A percentile compares a stretch with the other conserved stretches of the same genome.
phyloP scores from a whole-genome alignment of 106 monocot species.

The Gastrodia elata region DNA sequence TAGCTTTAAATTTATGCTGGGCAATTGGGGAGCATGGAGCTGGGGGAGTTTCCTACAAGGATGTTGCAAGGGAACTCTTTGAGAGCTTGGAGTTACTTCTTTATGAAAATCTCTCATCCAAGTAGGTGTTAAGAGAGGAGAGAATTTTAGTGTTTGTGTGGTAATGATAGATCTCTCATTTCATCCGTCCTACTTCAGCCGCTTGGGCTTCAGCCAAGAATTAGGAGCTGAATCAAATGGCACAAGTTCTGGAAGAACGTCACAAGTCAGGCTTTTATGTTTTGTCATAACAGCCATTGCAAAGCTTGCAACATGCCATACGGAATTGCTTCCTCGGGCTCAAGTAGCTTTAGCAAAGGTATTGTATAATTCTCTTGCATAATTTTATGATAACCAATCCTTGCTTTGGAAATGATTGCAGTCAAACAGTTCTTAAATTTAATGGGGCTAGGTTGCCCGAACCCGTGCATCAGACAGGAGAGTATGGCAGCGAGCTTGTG shows the following conservation, averaged over 20 bases:
- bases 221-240: constrained; percentile 33
- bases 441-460: constrained; percentile 55
- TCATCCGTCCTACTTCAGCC: constrained; percentile 29
- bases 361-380: neutral
- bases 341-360: constrained; percentile 88
- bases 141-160: neutral
- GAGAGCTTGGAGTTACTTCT: constrained; percentile 89
- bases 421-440: neutral
- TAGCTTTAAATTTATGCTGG: constrained; percentile 87
- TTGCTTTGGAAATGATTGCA: neutral
- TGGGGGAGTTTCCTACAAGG: constrained; percentile 60
- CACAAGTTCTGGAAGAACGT: constrained; percentile 40
- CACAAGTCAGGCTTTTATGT: constrained; percentile 65
- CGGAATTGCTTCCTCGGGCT: constrained; percentile 84
- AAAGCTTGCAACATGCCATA: constrained; percentile 84
- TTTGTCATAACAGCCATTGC: constrained; percentile 91
- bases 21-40: constrained; percentile 95
- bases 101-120: constrained; percentile 85
- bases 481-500: constrained; percentile 78
- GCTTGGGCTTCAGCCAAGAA: constrained; percentile 60
- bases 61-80: constrained; percentile 81
- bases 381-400: neutral
- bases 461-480: constrained; percentile 54
- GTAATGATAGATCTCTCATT: neutral
- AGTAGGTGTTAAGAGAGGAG: constrained; percentile 26